These are phyloP conservation scores for Ilyonectria sp. DNA, from an alignment of 2,329 filamentous ascomycete species.

Conservation along the genomic window DNA sequence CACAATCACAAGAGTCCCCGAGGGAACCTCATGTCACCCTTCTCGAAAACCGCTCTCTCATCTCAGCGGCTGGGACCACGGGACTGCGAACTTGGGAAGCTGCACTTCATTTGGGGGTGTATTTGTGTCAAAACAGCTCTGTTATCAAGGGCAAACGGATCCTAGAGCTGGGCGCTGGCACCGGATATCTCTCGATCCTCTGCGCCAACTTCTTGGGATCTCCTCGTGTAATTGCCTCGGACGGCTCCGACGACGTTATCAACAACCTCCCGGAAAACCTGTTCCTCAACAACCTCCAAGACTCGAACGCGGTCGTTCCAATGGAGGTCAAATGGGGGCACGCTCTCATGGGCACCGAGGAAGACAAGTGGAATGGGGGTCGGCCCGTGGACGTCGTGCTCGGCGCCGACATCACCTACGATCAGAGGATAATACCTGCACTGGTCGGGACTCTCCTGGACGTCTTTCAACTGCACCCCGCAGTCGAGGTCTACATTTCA, in stretches of 20 bases:
- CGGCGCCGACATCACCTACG: conserved; percentile 86
- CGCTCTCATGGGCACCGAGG: conserved; percentile 70
- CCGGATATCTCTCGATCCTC: conserved; percentile 81
- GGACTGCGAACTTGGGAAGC: conserved; percentile 88
- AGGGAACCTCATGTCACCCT: conserved; percentile 66
- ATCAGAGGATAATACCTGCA: conserved; percentile 73
- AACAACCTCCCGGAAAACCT: conserved; percentile 77
- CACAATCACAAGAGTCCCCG: neutral
- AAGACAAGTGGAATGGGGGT: conserved; percentile 65
- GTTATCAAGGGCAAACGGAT: conserved; percentile 70
- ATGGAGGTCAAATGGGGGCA: conserved; percentile 77
- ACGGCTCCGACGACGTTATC: conserved; percentile 82
- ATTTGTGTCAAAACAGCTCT: conserved; percentile 66
- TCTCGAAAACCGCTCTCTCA: conserved; percentile 77
- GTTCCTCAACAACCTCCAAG: conserved; percentile 76
- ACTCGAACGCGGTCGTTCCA: conserved; percentile 59
- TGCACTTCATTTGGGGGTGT: conserved; percentile 80
- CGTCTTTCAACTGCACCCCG: conserved; percentile 71
- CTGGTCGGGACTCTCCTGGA: conserved; percentile 76
- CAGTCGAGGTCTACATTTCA: conserved; percentile 74
- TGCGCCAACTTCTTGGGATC: conserved; percentile 78
- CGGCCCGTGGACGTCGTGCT: conserved; percentile 74
- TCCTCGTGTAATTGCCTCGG: conserved; percentile 75
- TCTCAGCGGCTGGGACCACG: conserved; percentile 81
- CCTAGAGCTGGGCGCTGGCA: conserved; percentile 83